Percentiles rank a stretch among this genome's conserved stretches.
These are phyloP conservation scores for Pythium aquatile DNA, from an alignment of 352 stramenopile species.

Conservation along the genomic window DNA sequence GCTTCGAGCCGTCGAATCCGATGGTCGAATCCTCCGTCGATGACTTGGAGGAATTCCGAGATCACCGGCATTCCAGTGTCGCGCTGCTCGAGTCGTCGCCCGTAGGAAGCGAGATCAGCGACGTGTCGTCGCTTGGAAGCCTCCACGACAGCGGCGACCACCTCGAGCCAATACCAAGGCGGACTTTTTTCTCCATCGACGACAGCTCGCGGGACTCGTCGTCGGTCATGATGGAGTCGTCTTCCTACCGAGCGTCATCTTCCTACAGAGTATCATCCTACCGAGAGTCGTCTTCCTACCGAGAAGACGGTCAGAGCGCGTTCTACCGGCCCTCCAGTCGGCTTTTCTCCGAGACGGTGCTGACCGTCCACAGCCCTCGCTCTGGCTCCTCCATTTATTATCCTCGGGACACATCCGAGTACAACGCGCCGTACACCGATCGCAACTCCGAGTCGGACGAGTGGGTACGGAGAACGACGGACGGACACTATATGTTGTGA, in stretches of 20 bases:
- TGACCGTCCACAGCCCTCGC: not conserved
- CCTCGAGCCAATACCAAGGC: not conserved
- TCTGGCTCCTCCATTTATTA: slow-evolving; percentile 1
- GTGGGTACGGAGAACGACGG: not conserved
- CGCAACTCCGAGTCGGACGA: slow-evolving; percentile 22
- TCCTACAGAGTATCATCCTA: too few species aligned
- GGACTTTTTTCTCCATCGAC: slow-evolving; percentile 4
- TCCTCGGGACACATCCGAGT: slow-evolving; percentile 22
- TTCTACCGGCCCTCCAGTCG: slow-evolving; percentile 16
- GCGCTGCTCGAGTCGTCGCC: slow-evolving; percentile 11
- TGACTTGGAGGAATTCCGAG: not conserved
- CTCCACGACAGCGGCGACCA: slow-evolving; percentile 17
- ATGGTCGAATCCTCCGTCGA: not conserved
- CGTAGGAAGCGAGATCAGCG: not conserved
- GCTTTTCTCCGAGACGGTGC: not conserved
- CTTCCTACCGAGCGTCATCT: not conserved
- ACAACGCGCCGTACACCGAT: slow-evolving; percentile 10
- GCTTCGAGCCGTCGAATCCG: not conserved
- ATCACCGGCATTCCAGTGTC: slow-evolving; percentile 4
- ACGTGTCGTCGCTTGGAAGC: slow-evolving; percentile 19
- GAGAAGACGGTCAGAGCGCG: not conserved
- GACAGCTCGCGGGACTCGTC: slow-evolving; percentile 4
- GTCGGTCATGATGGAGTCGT: not conserved
- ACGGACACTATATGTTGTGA: slow-evolving; percentile 6
- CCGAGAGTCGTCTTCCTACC: not conserved